Evolutionary conservation across 768 basidiomycete species (phyloP), one percentile per base, ranked within the genome.

Genomic region (Suillus fuscotomentosus): DNA sequence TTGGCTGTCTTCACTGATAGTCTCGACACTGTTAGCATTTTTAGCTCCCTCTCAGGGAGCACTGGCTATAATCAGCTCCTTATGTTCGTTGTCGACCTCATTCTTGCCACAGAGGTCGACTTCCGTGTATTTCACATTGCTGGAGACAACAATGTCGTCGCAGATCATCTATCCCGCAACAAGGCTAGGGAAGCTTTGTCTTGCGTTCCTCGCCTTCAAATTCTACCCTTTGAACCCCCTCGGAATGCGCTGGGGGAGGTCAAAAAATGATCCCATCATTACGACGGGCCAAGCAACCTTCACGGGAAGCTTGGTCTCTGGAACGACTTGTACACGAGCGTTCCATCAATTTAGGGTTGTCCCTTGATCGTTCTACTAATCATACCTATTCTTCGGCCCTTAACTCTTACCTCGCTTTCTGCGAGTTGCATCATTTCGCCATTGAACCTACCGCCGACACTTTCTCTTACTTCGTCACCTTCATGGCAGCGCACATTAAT

Each of bases 81-180:
- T 27, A 27, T 27, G 27, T 27, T 27, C 27, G 27, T 27, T 27
- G 27, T 27, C 27, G 27, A 27, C 27, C 27, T 27, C 27, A 27
- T 27, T 27, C 27, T 27, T 2, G 27, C 27, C 2, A 27, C 27
- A 0, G 27, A 27, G 27, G 27, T 71, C n/a, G 62, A 76, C 22
- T 61, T 77, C 0, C 66, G 69, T 0, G 71, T 78, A 0, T 31
- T 71, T 0, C 72, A 73, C 22, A 39, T 76, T 4, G 62, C 68
- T 0, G 69, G 76, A 8, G 27, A 43, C 13, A 39, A 67, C 8
- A 77, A 77, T 60, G 17, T 20, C 3, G 62, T 73, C 2, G 73
- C 75, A 4, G 75, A 76, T 50, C 3, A 69, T 78, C 66, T 74
- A 27, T 27, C 27, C 2, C 27, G 27, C 27, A 27, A 27, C 27